Evolutionary conservation across 2,329 filamentous ascomycete species (phyloP).

Genomic region (Botrytis medusae): DNA sequence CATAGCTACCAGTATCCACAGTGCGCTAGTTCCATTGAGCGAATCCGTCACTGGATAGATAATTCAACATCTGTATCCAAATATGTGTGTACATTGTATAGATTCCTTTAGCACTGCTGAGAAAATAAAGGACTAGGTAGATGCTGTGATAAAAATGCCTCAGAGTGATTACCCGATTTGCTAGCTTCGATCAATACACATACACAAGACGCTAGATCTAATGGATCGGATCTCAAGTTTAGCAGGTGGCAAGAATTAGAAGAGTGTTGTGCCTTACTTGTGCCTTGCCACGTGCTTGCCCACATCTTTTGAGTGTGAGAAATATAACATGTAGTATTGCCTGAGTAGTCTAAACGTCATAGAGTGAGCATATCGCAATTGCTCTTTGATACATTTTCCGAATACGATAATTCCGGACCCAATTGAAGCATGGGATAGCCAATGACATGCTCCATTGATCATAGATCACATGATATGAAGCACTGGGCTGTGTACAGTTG

Average conservation of each 20-base stretch:
- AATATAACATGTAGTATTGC: background rate
- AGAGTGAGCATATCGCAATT: background rate
- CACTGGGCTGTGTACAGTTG: background rate
- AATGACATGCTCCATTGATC: background rate
- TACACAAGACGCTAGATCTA: background rate
- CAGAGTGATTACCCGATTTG: background rate
- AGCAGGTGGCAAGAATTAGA: background rate
- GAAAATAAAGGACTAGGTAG: background rate
- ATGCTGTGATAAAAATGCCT: background rate
- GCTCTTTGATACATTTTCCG: constrained; percentile 1
- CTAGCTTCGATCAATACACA: constrained; percentile 6
- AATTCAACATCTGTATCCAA: background rate
- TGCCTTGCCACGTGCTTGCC: background rate
- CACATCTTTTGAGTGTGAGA: background rate
- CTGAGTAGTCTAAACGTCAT: constrained; percentile 9
- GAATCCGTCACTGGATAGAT: background rate
- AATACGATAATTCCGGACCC: background rate
- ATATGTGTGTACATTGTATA: background rate
- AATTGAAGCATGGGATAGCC: background rate
- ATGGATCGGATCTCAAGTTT: constrained; percentile 5
- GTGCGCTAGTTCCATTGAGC: background rate
- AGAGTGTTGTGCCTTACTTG: background rate
- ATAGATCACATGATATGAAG: background rate
- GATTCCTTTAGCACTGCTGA: background rate
- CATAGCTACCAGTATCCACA: background rate